Evolutionary conservation across 1,139 yeast species (phyloP).

Genomic region (Yamadazyma dendronema): DNA sequence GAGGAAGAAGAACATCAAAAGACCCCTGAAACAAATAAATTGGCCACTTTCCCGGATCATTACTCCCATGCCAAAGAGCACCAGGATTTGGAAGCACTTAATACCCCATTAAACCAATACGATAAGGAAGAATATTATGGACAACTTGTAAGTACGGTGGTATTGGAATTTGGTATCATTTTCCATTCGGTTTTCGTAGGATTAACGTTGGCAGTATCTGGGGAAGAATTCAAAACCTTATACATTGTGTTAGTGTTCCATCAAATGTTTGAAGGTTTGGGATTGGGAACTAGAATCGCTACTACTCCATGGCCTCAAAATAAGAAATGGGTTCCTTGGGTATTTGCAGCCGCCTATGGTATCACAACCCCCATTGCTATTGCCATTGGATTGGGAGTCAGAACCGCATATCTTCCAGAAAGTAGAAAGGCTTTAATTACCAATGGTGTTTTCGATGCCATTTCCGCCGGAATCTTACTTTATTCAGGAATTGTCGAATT

Average conservation of each 20-base stretch:
- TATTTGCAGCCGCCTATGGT: slow-evolving; percentile 57
- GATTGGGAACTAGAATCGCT: slow-evolving; percentile 85
- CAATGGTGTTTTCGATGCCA: slow-evolving; percentile 77
- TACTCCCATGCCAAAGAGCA: slow-evolving; percentile 49
- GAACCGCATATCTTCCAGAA: slow-evolving; percentile 59
- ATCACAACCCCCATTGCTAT: slow-evolving; percentile 82
- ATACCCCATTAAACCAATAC: slow-evolving; percentile 36
- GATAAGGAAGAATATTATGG: slow-evolving; percentile 44
- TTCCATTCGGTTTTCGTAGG: slow-evolving; percentile 85
- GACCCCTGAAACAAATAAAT: background rate
- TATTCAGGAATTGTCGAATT: slow-evolving; percentile 87
- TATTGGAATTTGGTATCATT: slow-evolving; percentile 75
- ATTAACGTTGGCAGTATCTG: slow-evolving; percentile 66
- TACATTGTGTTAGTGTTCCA: slow-evolving; percentile 85
- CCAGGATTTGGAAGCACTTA: slow-evolving; percentile 51
- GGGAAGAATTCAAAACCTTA: slow-evolving; percentile 69
- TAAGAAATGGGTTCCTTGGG: slow-evolving; percentile 53
- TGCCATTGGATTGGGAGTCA: slow-evolving; percentile 84
- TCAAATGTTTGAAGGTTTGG: slow-evolving; percentile 91
- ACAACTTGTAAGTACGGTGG: slow-evolving; percentile 47
- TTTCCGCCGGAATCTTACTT: slow-evolving; percentile 81
- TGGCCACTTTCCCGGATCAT: slow-evolving; percentile 36
- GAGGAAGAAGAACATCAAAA: slow-evolving; percentile 19
- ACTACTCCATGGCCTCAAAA: slow-evolving; percentile 63
- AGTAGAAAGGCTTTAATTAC: slow-evolving; percentile 66